Evolutionary conservation across 73 alveolate species (phyloP).

Genomic region (Urostyla sp.): DNA sequence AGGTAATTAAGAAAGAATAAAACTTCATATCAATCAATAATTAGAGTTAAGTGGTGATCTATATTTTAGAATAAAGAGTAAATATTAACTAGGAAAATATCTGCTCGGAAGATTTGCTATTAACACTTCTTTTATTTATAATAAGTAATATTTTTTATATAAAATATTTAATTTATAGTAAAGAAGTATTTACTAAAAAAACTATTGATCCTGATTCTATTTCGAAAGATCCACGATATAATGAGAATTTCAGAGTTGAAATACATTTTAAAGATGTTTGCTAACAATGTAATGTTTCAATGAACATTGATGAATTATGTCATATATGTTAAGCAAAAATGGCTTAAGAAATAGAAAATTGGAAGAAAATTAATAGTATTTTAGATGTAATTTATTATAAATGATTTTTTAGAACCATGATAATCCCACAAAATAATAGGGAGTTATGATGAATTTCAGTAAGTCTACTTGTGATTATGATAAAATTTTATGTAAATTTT

Average conservation of each 20-base stretch:
- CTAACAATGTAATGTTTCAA: not conserved
- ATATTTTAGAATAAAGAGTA: conserved; percentile 27
- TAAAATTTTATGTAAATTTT: not conserved
- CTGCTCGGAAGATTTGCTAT: conserved; percentile 54
- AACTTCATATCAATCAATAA: not conserved
- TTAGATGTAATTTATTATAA: not conserved
- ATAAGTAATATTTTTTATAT: not conserved
- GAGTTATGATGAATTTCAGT: conserved; percentile 19
- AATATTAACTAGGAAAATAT: conserved; percentile 11
- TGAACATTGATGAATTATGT: not conserved
- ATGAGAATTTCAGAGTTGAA: conserved; percentile 17
- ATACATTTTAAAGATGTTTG: conserved; percentile 36
- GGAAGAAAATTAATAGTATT: conserved; percentile 5
- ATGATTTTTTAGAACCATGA: conserved; percentile 10
- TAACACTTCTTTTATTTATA: conserved; percentile 20
- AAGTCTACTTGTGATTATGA: conserved; percentile 10
- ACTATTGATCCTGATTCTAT: conserved; percentile 52
- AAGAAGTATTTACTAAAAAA: not conserved
- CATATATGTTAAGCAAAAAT: not conserved
- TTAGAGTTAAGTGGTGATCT: conserved; percentile 33
- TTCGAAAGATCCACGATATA: conserved; percentile 1
- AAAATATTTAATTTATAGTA: not conserved
- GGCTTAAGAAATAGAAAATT: not conserved
- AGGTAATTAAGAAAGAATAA: conserved; percentile 1
- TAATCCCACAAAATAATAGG: not conserved